These are phyloP conservation scores for Medicago lupulina DNA, from an alignment of 306 rosid genomes.

Conservation along the genomic window DNA sequence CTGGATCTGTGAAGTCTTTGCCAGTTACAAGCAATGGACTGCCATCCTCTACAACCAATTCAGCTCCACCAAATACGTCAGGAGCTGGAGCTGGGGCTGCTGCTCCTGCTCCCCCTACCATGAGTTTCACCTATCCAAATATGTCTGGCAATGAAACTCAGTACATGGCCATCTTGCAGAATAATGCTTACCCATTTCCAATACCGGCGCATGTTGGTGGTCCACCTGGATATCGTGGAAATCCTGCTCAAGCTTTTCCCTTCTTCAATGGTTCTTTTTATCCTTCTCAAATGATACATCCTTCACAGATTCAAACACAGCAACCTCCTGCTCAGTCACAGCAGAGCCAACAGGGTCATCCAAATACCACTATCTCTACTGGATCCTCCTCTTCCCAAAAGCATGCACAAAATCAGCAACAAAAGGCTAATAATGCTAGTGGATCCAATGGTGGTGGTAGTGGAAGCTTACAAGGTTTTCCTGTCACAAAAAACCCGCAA, in stretches of 20 bases:
- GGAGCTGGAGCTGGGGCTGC: constrained; percentile 47
- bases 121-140: constrained; percentile 90
- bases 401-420: constrained; percentile 85
- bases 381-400: constrained; percentile 88
- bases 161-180: constrained; percentile 88
- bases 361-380: constrained; percentile 66
- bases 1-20: constrained; percentile 78
- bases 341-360: constrained; percentile 77
- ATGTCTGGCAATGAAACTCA: constrained; percentile 80
- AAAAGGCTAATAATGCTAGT: constrained; percentile 63
- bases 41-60: constrained; percentile 50
- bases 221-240: constrained; percentile 83
- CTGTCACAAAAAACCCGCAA: constrained; percentile 65
- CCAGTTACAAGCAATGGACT: constrained; percentile 59
- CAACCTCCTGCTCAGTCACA: constrained; percentile 69
- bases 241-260: constrained; percentile 79
- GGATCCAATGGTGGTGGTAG: constrained; percentile 51
- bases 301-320: constrained; percentile 81
- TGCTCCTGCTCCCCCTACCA: constrained; percentile 62
- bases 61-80: constrained; percentile 49
- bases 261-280: constrained; percentile 87
- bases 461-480: constrained; percentile 80
- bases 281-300: constrained; percentile 83
- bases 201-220: constrained; percentile 90
- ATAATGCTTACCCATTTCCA: constrained; percentile 85